Evolutionary conservation across 192 early-diverging fungal genomes (phyloP).

Genomic region (Gonapodya prolifera): DNA sequence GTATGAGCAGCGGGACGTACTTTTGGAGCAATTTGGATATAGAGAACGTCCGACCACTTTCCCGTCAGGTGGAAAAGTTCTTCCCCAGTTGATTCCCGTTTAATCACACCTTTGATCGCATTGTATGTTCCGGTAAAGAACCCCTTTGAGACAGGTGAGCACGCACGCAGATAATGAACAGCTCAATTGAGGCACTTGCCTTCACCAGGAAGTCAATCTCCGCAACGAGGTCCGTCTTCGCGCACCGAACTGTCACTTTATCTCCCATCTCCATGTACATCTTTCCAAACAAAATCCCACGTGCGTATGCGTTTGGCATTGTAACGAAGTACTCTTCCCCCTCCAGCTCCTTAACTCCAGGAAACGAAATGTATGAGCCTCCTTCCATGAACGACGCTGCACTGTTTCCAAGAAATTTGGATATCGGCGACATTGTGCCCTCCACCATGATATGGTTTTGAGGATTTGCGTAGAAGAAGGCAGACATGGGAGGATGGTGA

Average conservation of each 20-base stretch:
- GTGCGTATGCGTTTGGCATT: conserved; percentile 86
- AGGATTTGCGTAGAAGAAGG: conserved; percentile 66
- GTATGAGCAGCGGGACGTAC: background rate
- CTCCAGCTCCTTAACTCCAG: conserved; percentile 16
- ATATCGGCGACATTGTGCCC: conserved; percentile 76
- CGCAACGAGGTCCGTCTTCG: conserved; percentile 59
- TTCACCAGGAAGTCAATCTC: conserved; percentile 85
- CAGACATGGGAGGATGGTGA: conserved; percentile 87
- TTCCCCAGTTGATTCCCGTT: conserved; percentile 58
- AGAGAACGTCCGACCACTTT: conserved; percentile 70
- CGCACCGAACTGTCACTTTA: conserved; percentile 54
- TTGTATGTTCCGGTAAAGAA: conserved; percentile 66
- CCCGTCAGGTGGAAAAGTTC: conserved; percentile 72
- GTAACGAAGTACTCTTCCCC: conserved; percentile 66
- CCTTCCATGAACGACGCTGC: conserved; percentile 82
- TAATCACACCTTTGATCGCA: conserved; percentile 70
- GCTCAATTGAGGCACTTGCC: too few species aligned
- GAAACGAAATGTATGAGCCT: conserved; percentile 45
- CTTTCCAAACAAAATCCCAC: conserved; percentile 83
- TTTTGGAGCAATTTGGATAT: conserved; percentile 15
- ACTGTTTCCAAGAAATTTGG: conserved; percentile 79
- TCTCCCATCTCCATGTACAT: conserved; percentile 92
- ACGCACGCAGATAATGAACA: background rate
- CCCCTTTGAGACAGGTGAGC: conserved; percentile 29
- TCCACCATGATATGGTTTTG: conserved; percentile 62